Evolutionary conservation across 192 early-diverging fungal genomes (phyloP), one percentile per base, ranked within the genome.

Genomic region (Kickxella alabastrina): DNA sequence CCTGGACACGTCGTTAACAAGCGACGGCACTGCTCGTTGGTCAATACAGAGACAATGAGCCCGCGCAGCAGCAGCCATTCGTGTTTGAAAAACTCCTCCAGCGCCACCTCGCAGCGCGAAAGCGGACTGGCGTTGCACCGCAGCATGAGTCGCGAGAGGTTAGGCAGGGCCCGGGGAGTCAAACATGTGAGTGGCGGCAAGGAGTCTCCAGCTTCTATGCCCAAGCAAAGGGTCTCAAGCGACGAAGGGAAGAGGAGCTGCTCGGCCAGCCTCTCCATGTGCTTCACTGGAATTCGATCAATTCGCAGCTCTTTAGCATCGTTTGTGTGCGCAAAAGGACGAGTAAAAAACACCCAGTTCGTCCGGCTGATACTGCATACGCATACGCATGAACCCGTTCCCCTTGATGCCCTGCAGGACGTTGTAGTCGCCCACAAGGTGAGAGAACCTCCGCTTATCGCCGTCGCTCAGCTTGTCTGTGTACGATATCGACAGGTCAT

Each of bases 331-430:
- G 72, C 41, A 75, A 31, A 13, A 75, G 52, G 72, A 75, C 19
- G 72, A 65, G 46, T 75, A 75, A 34, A 75, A 75, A 22, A 75
- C 66, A 6, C 72, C 72, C 57, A 75, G 66, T 46, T 75, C 72
- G 54, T 75, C 72, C 0, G 72, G 65, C 65, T 75, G 72, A 49
- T 64, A 75, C 50, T 75, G 72, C 72, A 75, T 52, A 14, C 72
- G 61, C 57, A 75, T 47, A 12, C 65, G 56, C 35, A 41, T 8
- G 27, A 75, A 68, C 7, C 72, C 72, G 36, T 35, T 23, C 18
- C 70, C 55, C 51, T 54, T 52, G 4, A 59, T 68, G 0, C 54
- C 49, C 54, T 75, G 72, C 45, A 75, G 45, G 34, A 75, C 72
- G 29, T 75, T 75, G 54, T 75, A 75, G 53, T 75, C 72, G 32